Base-by-base conservation (phyloP, 108 stramenopile genomes). In the Pseudonitzschia multiseries region DNA sequence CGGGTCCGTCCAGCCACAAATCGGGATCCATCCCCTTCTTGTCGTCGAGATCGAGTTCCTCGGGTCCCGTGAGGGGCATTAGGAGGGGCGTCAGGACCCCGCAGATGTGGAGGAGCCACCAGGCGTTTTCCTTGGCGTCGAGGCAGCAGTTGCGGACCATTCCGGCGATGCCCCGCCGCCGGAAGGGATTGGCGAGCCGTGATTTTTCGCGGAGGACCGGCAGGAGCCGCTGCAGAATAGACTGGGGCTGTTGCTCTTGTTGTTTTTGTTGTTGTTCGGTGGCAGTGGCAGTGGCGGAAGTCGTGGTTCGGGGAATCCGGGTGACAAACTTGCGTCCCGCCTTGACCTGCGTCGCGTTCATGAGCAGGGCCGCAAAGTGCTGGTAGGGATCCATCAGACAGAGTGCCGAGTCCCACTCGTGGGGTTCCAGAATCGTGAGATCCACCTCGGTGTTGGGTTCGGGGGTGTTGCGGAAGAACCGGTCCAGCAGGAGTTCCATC, bases 11-110 rank as follows among this genome's bases (percentile, higher is more conserved):
- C 54, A 96, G 54, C 95, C 95, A 96, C 68, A 91, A 80, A 64
- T 93, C 90, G 17, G 95, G 95, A 77, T 93, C 89, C 67, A 96
- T 77, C 0, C 91, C 91, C 28, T 83, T 73, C 75, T 93, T 96
- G 77, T 96, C 95, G 46, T 93, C 90, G 3, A 92, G 56, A 54
- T 85, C 80, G 28, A 96, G 70, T 82, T 90, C 93, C 77, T 96
- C 95, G 10, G 95, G 93, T 5, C 95, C 95, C 10, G 83, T 87
- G 41, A 96, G 81, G 20, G 93, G 88, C 29, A 86, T 74, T 41
- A 93, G 69, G 0, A 96, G 59, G 1, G 74, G 61, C 50, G 87
- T 83, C 44, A 88, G 68, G 46, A 95, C 42, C 36, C 89, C 80
- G 21, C 84, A 79, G 20, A 86, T 84, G 70, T 93, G 76, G 21